These are phyloP conservation scores for Macroventuria anomochaeta DNA, from an alignment of 2,329 filamentous ascomycete genomes.

Conservation along the genomic window DNA sequence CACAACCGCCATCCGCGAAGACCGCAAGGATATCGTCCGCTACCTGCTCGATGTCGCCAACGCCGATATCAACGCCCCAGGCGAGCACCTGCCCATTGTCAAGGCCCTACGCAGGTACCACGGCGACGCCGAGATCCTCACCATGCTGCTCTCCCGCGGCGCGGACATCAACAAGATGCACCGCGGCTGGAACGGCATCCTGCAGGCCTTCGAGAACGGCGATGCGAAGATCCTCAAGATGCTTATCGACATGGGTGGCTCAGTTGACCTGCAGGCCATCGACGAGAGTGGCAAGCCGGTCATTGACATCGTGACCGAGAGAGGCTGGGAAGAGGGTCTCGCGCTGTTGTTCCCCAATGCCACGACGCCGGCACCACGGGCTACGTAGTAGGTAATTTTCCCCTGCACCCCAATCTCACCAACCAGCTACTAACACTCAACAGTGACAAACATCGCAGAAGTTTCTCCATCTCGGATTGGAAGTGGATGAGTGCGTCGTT, in stretches of 20 bases:
- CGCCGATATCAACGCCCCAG: constrained; percentile 70
- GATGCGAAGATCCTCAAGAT: constrained; percentile 43
- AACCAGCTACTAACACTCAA: not conserved
- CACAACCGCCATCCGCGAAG: constrained; percentile 70
- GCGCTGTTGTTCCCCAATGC: constrained; percentile 42
- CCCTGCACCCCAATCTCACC: not conserved
- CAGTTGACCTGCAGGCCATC: constrained; percentile 39
- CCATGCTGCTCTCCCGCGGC: constrained; percentile 67
- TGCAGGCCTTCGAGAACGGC: constrained; percentile 47
- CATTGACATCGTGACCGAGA: constrained; percentile 44
- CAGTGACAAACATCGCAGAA: constrained; percentile 15
- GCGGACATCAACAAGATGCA: constrained; percentile 69
- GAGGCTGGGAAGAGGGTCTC: constrained; percentile 47
- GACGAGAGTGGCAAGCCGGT: constrained; percentile 41
- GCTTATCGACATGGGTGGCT: constrained; percentile 44
- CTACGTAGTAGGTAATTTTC: constrained; percentile 37
- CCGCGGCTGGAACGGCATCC: constrained; percentile 45
- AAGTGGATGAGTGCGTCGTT: constrained; percentile 24
- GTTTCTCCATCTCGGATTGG: constrained; percentile 30
- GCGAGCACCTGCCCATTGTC: constrained; percentile 74
- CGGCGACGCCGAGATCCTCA: constrained; percentile 67
- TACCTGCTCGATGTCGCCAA: constrained; percentile 67
- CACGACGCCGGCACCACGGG: constrained; percentile 18
- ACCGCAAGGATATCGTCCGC: constrained; percentile 64
- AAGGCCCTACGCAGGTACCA: constrained; percentile 69